Evolutionary conservation across 805 yeast genomes (phyloP), one percentile per base, ranked within the genome.

Genomic region (Saturnispora quitensis): DNA sequence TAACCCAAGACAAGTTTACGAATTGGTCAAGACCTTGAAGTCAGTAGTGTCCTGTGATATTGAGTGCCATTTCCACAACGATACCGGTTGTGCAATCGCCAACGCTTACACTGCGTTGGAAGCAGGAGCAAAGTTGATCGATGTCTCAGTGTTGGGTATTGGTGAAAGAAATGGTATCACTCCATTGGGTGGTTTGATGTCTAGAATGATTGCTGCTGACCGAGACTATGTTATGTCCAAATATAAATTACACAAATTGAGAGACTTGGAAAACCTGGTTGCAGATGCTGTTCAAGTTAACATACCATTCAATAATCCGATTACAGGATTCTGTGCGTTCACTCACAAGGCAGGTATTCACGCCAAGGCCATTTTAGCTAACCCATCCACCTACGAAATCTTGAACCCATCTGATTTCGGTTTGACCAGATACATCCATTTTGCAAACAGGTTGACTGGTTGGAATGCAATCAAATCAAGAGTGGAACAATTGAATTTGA

Each of bases 281-380:
- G 98, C 98, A 42, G 97, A 91, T 60, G 95, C 96, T 47, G 98
- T 91, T 51, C 95, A 89, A 73, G 97, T 91, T 57, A 91, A 91
- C 72, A 80, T 93, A 64, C 99, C 99, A 54, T 91, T 91, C 79
- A 91, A 91, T 79, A 91, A 91, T 76, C 98, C 98, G 62, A 89
- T 91, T 70, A 91, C 99, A 42, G 99, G 99, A 34, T 93, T 93
- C 84, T 93, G 98, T 77, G 99, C 99, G 45, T 91, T 91, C 75
- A 91, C 99, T 54, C 99, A 91, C 76, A 91, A 91, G 78, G 99
- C 99, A 53, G 99, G 99, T 72, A 90, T 91, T 68, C 99, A 91
- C 70, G 98, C 99, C 63, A 91, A 93, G 78, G 98, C 98, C 53
- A 91, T 91, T 61, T 80, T 91, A 59, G 99, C 99, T 53, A 93